Evolutionary conservation across 495 filamentous ascomycete genomes (phyloP).

Genomic region (Aspergillus haitiensis): DNA sequence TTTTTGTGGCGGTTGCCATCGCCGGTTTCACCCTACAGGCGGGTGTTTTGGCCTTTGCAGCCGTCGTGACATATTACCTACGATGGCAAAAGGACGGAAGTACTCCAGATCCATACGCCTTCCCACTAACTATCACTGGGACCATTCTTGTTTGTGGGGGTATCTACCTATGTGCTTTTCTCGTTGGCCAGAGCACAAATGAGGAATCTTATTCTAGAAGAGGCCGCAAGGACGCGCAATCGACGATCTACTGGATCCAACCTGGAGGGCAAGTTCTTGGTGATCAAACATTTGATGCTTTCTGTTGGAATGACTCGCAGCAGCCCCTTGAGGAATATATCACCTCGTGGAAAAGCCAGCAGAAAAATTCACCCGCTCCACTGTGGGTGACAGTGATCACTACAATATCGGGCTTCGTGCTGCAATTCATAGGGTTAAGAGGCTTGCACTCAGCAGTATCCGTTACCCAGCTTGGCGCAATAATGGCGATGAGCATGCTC

Average conservation of each 20-base stretch:
- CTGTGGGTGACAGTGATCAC: constrained; percentile 4
- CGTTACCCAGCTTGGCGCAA: constrained; percentile 12
- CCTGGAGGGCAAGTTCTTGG: constrained; percentile 15
- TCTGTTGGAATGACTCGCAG: constrained; percentile 1
- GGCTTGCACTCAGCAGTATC: constrained; percentile 14
- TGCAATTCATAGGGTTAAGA: constrained; percentile 15
- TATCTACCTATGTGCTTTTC: constrained; percentile 19
- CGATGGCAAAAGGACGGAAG: constrained; percentile 10
- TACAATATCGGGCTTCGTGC: constrained; percentile 13
- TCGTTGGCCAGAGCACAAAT: constrained; percentile 16
- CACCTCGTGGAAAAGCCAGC: constrained; percentile 5
- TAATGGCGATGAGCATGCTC: constrained; percentile 7
- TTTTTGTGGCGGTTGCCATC: neutral
- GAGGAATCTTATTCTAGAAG: neutral
- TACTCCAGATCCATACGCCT: constrained; percentile 10
- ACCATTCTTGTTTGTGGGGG: constrained; percentile 13
- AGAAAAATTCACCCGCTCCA: neutral
- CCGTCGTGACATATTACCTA: constrained; percentile 1
- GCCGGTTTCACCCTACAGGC: neutral
- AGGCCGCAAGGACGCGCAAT: neutral
- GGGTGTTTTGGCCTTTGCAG: constrained; percentile 1
- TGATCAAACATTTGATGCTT: constrained; percentile 19
- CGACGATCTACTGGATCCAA: constrained; percentile 16
- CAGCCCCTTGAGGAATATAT: constrained; percentile 8
- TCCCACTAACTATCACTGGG: constrained; percentile 9